These are phyloP conservation scores for Paraconiothyrium sp. DNA, from an alignment of 2,329 filamentous ascomycete genomes.

Conservation along the genomic window DNA sequence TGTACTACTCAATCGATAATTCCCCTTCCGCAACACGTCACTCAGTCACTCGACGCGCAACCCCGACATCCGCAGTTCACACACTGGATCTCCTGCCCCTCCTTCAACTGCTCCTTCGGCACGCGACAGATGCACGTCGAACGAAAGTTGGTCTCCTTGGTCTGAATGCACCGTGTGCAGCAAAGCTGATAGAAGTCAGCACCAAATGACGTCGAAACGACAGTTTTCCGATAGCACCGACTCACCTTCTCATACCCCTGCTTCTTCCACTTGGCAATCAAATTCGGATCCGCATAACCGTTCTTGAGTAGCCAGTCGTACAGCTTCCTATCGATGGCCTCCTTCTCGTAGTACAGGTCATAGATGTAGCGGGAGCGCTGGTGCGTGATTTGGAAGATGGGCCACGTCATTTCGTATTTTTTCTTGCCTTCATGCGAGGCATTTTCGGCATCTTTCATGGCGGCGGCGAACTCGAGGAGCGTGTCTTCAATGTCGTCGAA, in stretches of 20 bases:
- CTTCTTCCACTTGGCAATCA: constrained; percentile 99
- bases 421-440: constrained; percentile 79
- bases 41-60: constrained; percentile 83
- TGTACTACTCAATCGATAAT: neutral
- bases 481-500: constrained; percentile 90
- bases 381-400: constrained; percentile 96
- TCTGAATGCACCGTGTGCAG: constrained; percentile 95
- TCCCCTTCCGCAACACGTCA: neutral
- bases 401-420: constrained; percentile 95
- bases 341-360: constrained; percentile 97
- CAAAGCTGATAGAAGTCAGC: constrained; percentile 70
- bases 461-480: constrained; percentile 84
- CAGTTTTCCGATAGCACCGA: constrained; percentile 14
- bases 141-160: constrained; percentile 99
- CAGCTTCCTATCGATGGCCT: constrained; percentile 88
- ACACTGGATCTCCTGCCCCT: constrained; percentile 89
- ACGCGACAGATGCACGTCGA: constrained; percentile 97
- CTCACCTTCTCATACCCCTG: constrained; percentile 95
- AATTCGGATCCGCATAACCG: constrained; percentile 89
- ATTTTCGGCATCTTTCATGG: constrained; percentile 96
- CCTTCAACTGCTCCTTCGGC: constrained; percentile 87
- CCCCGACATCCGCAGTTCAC: constrained; percentile 94
- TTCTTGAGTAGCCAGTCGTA: constrained; percentile 99
- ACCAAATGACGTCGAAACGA: too few relatives aligned
- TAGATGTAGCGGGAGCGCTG: constrained; percentile 94